A percentile compares a stretch with the other conserved stretches of the same genome.
phyloP scores from a whole-genome alignment of 2,329 filamentous ascomycete genomes.

The Neonectria ditissima region DNA sequence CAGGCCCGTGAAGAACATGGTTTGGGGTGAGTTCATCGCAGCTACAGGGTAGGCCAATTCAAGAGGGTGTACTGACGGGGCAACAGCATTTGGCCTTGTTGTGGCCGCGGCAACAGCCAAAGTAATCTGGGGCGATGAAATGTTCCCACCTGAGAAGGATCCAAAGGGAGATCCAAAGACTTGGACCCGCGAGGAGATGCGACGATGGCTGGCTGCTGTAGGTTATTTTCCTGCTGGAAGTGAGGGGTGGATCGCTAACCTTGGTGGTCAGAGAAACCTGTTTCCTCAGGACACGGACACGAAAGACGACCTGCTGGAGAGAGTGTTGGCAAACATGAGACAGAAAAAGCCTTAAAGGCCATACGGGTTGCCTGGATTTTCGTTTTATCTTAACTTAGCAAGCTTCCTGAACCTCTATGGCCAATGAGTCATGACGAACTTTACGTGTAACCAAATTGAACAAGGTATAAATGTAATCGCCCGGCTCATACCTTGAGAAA shows the following conservation, averaged over 20 bases:
- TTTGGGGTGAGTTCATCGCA: slow-evolving; percentile 69
- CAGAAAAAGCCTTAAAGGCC: slow-evolving; percentile 22
- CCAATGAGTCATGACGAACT: slow-evolving; percentile 11
- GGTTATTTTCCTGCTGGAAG: slow-evolving; percentile 20
- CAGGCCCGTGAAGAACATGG: slow-evolving; percentile 66
- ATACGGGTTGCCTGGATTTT: not conserved
- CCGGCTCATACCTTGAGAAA: slow-evolving; percentile 9
- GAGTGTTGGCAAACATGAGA: slow-evolving; percentile 62
- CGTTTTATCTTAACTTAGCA: not conserved
- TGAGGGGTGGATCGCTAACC: not conserved
- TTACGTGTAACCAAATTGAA: slow-evolving; percentile 3
- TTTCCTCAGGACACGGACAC: slow-evolving; percentile 58
- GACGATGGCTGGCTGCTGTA: slow-evolving; percentile 84
- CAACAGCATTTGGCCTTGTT: slow-evolving; percentile 80
- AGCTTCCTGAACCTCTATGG: slow-evolving; percentile 18
- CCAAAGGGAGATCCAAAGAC: slow-evolving; percentile 77
- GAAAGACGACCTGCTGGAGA: slow-evolving; percentile 59
- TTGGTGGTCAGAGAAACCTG: slow-evolving; percentile 56
- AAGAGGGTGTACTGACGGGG: slow-evolving; percentile 23
- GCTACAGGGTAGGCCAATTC: slow-evolving; percentile 37
- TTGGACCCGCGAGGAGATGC: slow-evolving; percentile 86
- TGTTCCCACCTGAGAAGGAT: slow-evolving; percentile 81
- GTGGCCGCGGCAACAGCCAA: slow-evolving; percentile 85
- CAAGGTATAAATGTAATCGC: slow-evolving; percentile 9
- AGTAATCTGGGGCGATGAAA: slow-evolving; percentile 86